Evolutionary conservation across 2,329 filamentous ascomycete species (phyloP).

Genomic region (Lasiodiplodia sp.): DNA sequence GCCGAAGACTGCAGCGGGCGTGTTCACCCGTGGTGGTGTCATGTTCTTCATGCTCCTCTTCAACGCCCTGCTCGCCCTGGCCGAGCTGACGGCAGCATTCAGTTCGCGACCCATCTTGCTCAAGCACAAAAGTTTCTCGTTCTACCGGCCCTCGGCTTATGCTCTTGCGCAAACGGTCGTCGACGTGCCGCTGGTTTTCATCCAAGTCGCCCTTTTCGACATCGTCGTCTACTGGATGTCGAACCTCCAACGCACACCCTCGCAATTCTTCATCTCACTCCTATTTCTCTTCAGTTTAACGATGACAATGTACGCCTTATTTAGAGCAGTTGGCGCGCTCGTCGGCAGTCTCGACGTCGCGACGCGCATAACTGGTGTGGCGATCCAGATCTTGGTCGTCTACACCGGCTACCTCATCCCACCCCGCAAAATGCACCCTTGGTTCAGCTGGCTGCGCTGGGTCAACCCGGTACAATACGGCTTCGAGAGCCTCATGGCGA

Average conservation of each 20-base stretch:
- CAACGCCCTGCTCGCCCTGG: constrained; percentile 67
- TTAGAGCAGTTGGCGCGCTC: constrained; percentile 46
- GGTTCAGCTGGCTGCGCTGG: constrained; percentile 51
- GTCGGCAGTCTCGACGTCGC: constrained; percentile 47
- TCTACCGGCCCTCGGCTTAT: constrained; percentile 69
- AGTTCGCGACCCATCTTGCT: constrained; percentile 69
- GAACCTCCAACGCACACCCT: constrained; percentile 61
- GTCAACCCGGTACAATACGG: constrained; percentile 70
- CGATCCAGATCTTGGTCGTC: constrained; percentile 49
- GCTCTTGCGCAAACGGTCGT: constrained; percentile 65
- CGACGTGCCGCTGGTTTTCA: constrained; percentile 64
- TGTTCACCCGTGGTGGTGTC: constrained; percentile 67
- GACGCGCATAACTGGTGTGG: constrained; percentile 50
- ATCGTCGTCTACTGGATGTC: constrained; percentile 70
- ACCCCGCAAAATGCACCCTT: constrained; percentile 49
- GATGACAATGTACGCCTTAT: constrained; percentile 54
- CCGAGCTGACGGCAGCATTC: constrained; percentile 68
- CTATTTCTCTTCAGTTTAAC: constrained; percentile 67
- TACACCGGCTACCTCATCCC: constrained; percentile 51
- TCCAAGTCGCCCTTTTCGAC: constrained; percentile 66
- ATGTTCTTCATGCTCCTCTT: constrained; percentile 70
- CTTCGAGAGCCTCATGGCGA: constrained; percentile 72
- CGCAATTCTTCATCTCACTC: constrained; percentile 68
- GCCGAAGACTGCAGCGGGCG: constrained; percentile 59
- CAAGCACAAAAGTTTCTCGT: constrained; percentile 75